Conservation (phyloP, 2,329 filamentous ascomycete genomes). For the Fusarium decemcellulare region DNA sequence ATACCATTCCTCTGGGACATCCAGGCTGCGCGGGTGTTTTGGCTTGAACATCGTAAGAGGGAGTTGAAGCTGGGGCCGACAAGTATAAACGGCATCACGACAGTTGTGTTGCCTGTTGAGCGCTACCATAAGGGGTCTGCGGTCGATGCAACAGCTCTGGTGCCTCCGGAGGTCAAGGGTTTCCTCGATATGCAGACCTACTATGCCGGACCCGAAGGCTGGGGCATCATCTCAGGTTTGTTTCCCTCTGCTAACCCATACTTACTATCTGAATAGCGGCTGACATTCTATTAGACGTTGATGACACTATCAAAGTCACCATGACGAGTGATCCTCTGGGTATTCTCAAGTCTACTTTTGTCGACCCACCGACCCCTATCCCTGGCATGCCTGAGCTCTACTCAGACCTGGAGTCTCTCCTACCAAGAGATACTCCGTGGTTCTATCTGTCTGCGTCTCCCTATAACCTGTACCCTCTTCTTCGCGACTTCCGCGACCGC, state of each 20-base stretch:
- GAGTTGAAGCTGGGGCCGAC: slow-evolving; percentile 76
- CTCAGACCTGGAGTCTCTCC: slow-evolving; percentile 68
- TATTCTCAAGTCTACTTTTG: slow-evolving; percentile 87
- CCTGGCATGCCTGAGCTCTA: slow-evolving; percentile 90
- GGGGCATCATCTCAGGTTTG: slow-evolving; percentile 83
- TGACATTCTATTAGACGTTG: slow-evolving; percentile 74
- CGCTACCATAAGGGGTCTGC: slow-evolving; percentile 60
- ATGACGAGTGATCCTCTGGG: slow-evolving; percentile 84
- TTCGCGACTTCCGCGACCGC: slow-evolving; percentile 78
- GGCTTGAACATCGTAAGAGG: slow-evolving; percentile 69
- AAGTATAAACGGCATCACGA: slow-evolving; percentile 79
- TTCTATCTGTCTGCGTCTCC: slow-evolving; percentile 96
- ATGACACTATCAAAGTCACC: slow-evolving; percentile 96
- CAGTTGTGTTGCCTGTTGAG: slow-evolving; percentile 70
- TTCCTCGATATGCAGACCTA: slow-evolving; percentile 77
- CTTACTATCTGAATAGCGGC: not conserved
- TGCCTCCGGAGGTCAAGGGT: slow-evolving; percentile 67
- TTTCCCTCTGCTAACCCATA: not conserved
- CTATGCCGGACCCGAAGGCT: slow-evolving; percentile 83
- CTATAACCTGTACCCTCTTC: slow-evolving; percentile 93
- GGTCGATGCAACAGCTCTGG: slow-evolving; percentile 63
- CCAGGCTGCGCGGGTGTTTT: slow-evolving; percentile 77
- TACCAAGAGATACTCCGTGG: slow-evolving; percentile 77
- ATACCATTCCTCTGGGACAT: slow-evolving; percentile 85
- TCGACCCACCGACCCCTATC: slow-evolving; percentile 79